Base-by-base conservation (phyloP, 352 stramenopile species). In the Pythium dissimile region DNA sequence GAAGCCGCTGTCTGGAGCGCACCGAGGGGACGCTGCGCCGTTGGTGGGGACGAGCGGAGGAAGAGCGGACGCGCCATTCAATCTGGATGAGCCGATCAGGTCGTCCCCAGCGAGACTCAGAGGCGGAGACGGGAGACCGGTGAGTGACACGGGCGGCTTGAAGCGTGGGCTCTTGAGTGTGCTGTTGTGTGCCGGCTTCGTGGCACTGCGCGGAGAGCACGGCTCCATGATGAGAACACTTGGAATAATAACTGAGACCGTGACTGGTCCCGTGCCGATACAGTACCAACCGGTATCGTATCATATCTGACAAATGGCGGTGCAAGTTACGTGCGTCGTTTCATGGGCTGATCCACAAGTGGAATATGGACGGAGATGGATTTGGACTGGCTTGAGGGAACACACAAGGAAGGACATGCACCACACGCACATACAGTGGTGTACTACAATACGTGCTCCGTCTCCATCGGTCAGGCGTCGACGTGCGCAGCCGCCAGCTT, bases 161-260 rank as follows among this genome's bases (percentile, higher is more conserved):
- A 26, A 3, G 1, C 59, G 59, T 28, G 59, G 59, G 13, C 59
- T 66, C 44, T 50, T 55, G 18, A 49, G n/a, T 18, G 30, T 10
- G 2, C n/a, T n/a, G n/a, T n/a, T n/a, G n/a, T n/a, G n/a, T n/a
- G 35, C 28, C 18, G 15, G n/a, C 23, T 48, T 45, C 8, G 18
- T 16, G 6, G 55, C 26, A 24, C 45, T 44, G 21, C 46, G 46
- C 18, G 55, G 30, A 20, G 55, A 49, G 5, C 16, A 18, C 30
- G 24, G 23, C 5, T 54, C 34, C 54, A 62, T 54, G 5, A 6
- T 46, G 15, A 3, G 6, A 26, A 31, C 44, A 26, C 10, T 20
- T 3, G 5, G 16, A 15, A 23, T 15, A 10, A 23, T 21, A 38
- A 27, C 13, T 20, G 43, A 50, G 43, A 23, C 16, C 26, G 24